phyloP scores from a whole-genome alignment of 2,329 filamentous ascomycete species.

The Rachicladosporium sp. region DNA sequence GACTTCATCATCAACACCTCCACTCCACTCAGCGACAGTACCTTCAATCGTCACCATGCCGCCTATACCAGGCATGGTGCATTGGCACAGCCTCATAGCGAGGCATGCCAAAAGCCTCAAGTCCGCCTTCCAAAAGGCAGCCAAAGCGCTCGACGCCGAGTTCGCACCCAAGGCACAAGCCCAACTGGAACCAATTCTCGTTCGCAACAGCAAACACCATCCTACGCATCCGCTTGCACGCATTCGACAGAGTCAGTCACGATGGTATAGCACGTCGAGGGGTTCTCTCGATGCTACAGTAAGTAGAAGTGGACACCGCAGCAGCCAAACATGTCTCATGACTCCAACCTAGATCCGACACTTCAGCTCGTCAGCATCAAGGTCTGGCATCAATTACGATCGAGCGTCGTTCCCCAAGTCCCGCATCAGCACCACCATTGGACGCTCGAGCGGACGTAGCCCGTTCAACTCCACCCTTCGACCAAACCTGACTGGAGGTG shows the following conservation, averaged over 20 bases:
- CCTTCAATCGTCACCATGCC: constrained; percentile 20
- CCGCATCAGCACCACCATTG: constrained; percentile 42
- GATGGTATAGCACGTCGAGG: constrained; percentile 48
- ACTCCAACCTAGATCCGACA: constrained; percentile 21
- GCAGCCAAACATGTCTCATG: too few relatives aligned
- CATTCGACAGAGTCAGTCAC: constrained; percentile 51
- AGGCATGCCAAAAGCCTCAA: constrained; percentile 22
- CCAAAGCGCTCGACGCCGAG: constrained; percentile 19
- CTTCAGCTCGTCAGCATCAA: constrained; percentile 36
- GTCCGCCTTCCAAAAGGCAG: constrained; percentile 17
- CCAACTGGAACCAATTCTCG: constrained; percentile 48
- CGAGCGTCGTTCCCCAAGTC: constrained; percentile 45
- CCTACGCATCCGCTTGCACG: constrained; percentile 49
- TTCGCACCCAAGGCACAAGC: constrained; percentile 28
- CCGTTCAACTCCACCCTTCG: constrained; percentile 83
- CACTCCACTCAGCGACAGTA: constrained; percentile 1
- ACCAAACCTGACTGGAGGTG: constrained; percentile 82
- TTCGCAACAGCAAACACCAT: constrained; percentile 44
- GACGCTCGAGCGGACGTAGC: constrained; percentile 57
- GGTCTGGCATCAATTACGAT: constrained; percentile 32
- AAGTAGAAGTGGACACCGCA: too few relatives aligned
- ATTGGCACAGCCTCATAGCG: constrained; percentile 25
- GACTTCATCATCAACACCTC: too few relatives aligned
- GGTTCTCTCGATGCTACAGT: constrained; percentile 31
- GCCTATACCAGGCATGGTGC: constrained; percentile 22